phyloP scores from a whole-genome alignment of 1,139 yeast genomes.

The Hansenula lynferdii region DNA sequence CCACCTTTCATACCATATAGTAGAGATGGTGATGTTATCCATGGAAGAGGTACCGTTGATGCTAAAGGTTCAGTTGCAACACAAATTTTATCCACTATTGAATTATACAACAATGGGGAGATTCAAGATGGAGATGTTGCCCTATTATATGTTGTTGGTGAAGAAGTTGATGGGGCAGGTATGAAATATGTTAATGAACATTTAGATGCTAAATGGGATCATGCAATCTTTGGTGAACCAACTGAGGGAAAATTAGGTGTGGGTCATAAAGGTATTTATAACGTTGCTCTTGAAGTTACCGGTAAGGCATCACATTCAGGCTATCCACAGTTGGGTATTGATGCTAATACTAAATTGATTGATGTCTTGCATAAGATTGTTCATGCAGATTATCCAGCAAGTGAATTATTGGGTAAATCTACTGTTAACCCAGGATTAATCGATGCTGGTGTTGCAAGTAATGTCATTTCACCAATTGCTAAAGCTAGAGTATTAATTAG shows the following conservation, averaged over 20 bases:
- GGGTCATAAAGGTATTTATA: slow-evolving; percentile 60
- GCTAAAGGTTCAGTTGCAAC: slow-evolving; percentile 69
- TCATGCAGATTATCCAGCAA: slow-evolving; percentile 37
- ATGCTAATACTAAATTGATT: slow-evolving; percentile 54
- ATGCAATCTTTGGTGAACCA: slow-evolving; percentile 71
- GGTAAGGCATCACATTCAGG: slow-evolving; percentile 70
- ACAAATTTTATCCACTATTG: slow-evolving; percentile 48
- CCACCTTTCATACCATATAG: slow-evolving; percentile 59
- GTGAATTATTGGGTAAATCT: slow-evolving; percentile 53
- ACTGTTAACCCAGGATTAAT: slow-evolving; percentile 58
- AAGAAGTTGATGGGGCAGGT: slow-evolving; percentile 61
- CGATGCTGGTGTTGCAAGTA: slow-evolving; percentile 57
- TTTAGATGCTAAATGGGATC: slow-evolving; percentile 48
- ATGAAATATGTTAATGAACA: slow-evolving; percentile 41
- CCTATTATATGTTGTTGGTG: slow-evolving; percentile 63
- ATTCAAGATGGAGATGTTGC: slow-evolving; percentile 48
- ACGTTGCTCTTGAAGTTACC: slow-evolving; percentile 36
- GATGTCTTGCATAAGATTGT: slow-evolving; percentile 41
- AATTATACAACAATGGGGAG: slow-evolving; percentile 36
- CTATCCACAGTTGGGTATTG: slow-evolving; percentile 63
- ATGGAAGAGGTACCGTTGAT: slow-evolving; percentile 65
- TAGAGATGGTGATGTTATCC: slow-evolving; percentile 43
- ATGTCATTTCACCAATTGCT: slow-evolving; percentile 61
- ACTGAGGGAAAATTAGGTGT: slow-evolving; percentile 65
- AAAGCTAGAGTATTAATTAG: slow-evolving; percentile 46